Evolutionary conservation across 2,329 filamentous ascomycete species (phyloP), one percentile per base, ranked within the genome.

Genomic region (Paraconiothyrium sp.): DNA sequence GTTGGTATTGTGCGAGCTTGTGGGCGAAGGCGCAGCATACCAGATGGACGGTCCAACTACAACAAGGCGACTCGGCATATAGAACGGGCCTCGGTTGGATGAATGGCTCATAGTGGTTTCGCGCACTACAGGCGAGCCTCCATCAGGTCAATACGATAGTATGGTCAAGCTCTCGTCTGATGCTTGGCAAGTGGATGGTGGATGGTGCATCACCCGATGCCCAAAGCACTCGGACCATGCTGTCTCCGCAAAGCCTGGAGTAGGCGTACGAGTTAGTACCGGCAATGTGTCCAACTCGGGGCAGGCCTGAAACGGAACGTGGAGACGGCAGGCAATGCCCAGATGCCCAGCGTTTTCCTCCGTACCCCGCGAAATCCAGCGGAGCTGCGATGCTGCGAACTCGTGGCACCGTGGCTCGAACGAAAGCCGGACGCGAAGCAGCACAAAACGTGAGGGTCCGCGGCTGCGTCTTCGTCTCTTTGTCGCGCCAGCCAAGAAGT

Each of bases 261-360:
- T 55, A 44, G 52, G 27, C 39, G 27, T 34, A 39, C 20, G 39
- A 16, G 34, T 39, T 56, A 56, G 54, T 32, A 47, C 27, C 54
- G 54, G 54, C 30, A 47, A 27, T 47, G 27, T 56, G n/a, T 44
- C 54, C 54, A 24, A 56, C 41, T 56, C 43, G 43, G 54, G 54
- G 8, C 43, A 47, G 54, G 41, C 54, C 39, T 37, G 43, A 27
- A 56, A 47, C 54, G 43, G 30, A 37, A 13, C 43, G 54, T 35
- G 52, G 46, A 48, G 46, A 22, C 46, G 46, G 48, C 48, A 51
- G 39, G 48, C 27, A 34, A 48, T 46, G 51, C 51, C 51, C 22
- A 54, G 51, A 9, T 47, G 54, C 54, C 54, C 30, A 56, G 54
- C 9, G 30, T 56, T 27, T 14, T 4, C 11, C 27, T 39, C 30